phyloP scores from a whole-genome alignment of 495 filamentous ascomycete species.

The Xylaria grammica region DNA sequence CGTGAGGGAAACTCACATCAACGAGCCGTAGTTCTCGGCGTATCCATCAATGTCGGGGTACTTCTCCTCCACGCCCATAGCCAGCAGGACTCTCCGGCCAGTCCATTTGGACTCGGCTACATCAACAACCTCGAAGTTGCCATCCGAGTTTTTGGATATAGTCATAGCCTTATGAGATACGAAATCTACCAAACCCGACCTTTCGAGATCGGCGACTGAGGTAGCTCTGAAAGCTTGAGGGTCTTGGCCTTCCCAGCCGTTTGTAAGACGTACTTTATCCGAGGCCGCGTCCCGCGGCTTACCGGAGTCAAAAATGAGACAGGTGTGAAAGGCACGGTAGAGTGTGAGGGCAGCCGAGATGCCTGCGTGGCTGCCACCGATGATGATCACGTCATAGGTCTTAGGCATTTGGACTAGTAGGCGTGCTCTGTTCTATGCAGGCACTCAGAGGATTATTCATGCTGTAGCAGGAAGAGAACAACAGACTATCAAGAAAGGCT shows the following conservation, averaged over 20 bases:
- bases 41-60: constrained; percentile 37
- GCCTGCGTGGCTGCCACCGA: constrained; percentile 58
- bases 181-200: constrained; percentile 47
- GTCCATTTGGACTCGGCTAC: constrained; percentile 35
- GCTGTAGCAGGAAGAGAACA: too few species aligned
- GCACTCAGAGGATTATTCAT: background rate
- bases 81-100: constrained; percentile 49
- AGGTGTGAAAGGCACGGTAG: constrained; percentile 45
- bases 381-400: constrained; percentile 49
- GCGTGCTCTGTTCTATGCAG: background rate
- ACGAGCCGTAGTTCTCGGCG: constrained; percentile 29
- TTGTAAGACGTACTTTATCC: constrained; percentile 51
- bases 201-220: constrained; percentile 31
- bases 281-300: constrained; percentile 47
- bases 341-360: constrained; percentile 51
- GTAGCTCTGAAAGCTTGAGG: constrained; percentile 40
- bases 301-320: constrained; percentile 50
- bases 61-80: constrained; percentile 42
- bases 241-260: constrained; percentile 45
- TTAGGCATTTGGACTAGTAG: background rate
- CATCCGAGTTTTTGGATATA: constrained; percentile 27
- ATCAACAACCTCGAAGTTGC: constrained; percentile 37
- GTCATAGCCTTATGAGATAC: constrained; percentile 35
- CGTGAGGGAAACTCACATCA: too few species aligned
- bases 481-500: too few species aligned